Evolutionary conservation across 495 filamentous ascomycete species (phyloP).

Genomic region (Trypethelium eluteriae): DNA sequence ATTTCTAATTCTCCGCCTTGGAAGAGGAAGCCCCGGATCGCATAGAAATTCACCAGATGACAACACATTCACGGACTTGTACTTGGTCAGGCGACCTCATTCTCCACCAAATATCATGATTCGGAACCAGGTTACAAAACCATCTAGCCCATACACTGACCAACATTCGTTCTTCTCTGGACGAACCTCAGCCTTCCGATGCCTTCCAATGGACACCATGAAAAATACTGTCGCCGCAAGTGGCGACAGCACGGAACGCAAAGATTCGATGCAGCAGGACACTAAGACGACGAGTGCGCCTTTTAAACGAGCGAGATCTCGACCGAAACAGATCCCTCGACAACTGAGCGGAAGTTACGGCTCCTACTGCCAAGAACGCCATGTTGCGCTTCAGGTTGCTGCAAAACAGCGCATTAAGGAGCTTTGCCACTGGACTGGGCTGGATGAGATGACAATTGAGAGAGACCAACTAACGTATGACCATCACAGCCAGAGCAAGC

Average conservation of each 20-base stretch:
- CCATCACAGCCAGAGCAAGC: slow-evolving; percentile 52
- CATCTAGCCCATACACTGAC: not conserved
- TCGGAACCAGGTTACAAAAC: not conserved
- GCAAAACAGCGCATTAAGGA: slow-evolving; percentile 7
- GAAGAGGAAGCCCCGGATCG: not conserved
- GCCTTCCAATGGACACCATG: not conserved
- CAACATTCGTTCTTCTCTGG: not conserved
- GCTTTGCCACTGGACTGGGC: slow-evolving; percentile 1
- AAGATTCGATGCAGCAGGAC: not conserved
- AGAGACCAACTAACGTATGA: slow-evolving; percentile 21
- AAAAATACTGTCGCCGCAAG: not conserved
- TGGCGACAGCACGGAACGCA: not conserved
- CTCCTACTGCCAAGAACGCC: slow-evolving; percentile 5
- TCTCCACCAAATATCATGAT: not conserved
- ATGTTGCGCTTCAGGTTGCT: slow-evolving; percentile 1
- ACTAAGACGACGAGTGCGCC: not conserved
- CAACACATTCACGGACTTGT: not conserved
- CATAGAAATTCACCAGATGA: not conserved
- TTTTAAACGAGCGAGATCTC: slow-evolving; percentile 20
- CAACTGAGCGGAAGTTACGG: slow-evolving; percentile 16
- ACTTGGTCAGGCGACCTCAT: not conserved
- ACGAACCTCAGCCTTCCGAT: not conserved
- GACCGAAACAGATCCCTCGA: slow-evolving; percentile 22
- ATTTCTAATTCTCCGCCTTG: not conserved
- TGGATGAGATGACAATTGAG: slow-evolving; percentile 9